Evolutionary conservation across 306 rosid species (phyloP).

Genomic region (Cucumis cinereus): DNA sequence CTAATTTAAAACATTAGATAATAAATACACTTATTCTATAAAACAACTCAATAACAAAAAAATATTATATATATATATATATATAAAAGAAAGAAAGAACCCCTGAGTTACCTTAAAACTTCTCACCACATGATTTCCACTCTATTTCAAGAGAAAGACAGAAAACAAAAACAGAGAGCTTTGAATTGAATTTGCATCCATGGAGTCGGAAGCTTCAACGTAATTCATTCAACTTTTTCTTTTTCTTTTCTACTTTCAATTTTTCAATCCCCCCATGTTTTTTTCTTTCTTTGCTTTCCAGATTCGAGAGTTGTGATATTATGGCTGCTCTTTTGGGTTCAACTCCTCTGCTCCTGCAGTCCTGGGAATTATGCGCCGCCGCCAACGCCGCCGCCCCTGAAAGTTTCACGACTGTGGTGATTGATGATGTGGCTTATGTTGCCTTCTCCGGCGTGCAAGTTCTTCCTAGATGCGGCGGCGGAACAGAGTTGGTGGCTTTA

Average conservation of each 20-base stretch:
- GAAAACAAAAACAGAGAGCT: background rate
- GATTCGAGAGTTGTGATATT: slow-evolving; percentile 76
- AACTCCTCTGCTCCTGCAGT: slow-evolving; percentile 54
- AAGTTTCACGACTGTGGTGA: slow-evolving; percentile 20
- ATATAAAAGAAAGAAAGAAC: background rate
- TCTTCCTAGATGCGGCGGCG: background rate
- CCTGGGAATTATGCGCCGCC: slow-evolving; percentile 58
- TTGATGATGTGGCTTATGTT: slow-evolving; percentile 35
- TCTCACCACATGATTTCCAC: background rate
- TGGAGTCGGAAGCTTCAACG: slow-evolving; percentile 4
- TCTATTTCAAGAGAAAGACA: background rate
- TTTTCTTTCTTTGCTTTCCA: background rate
- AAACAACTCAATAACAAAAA: no score
- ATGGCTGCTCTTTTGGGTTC: slow-evolving; percentile 49
- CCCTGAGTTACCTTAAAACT: no score
- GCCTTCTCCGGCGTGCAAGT: slow-evolving; percentile 57
- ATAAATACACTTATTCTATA: no score
- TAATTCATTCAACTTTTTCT: background rate
- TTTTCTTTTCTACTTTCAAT: background rate
- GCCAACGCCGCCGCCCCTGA: slow-evolving; percentile 28
- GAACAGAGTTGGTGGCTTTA: slow-evolving; percentile 29
- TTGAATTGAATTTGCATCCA: background rate
- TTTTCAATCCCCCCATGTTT: background rate
- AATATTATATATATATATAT: background rate
- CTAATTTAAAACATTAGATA: no score